phyloP scores from a whole-genome alignment of 192 early-diverging fungal species.

The Backusella macrospora region DNA sequence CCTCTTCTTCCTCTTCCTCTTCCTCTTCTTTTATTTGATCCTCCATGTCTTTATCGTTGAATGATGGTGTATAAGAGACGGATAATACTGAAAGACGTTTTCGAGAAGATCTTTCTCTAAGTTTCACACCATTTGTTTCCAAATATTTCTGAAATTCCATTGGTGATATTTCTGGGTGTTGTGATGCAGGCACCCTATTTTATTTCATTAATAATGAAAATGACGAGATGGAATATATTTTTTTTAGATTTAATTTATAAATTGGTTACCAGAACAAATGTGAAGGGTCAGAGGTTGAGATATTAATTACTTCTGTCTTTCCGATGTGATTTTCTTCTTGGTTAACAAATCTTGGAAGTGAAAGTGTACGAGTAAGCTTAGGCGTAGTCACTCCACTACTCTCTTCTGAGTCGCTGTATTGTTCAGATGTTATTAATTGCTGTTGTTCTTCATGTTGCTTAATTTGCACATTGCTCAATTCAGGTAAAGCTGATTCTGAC shows the following conservation, averaged over 20 bases:
- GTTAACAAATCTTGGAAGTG: conserved; percentile 19
- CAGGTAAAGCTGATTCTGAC: conserved; percentile 3
- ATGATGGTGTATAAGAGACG: conserved; percentile 28
- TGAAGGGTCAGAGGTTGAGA: conserved; percentile 28
- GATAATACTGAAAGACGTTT: conserved; percentile 33
- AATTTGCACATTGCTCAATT: neutral
- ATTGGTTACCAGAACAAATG: conserved; percentile 33
- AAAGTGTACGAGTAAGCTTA: conserved; percentile 8
- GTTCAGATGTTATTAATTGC: neutral
- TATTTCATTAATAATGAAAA: neutral
- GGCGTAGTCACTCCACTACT: neutral
- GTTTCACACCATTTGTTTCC: conserved; percentile 21
- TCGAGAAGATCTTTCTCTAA: conserved; percentile 8
- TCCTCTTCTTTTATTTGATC: neutral
- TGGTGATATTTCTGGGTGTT: conserved; percentile 34
- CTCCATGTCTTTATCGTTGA: neutral
- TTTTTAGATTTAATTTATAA: neutral
- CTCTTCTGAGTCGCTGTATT: neutral
- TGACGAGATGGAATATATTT: neutral
- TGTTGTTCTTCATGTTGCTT: neutral
- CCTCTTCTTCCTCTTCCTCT: neutral
- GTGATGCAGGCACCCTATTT: conserved; percentile 35
- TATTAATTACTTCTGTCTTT: conserved; percentile 28
- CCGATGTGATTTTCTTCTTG: conserved; percentile 6
- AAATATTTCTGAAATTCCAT: conserved; percentile 34